These are phyloP conservation scores for Cytidiella melzeri DNA, from an alignment of 768 basidiomycete species.

Conservation along the genomic window DNA sequence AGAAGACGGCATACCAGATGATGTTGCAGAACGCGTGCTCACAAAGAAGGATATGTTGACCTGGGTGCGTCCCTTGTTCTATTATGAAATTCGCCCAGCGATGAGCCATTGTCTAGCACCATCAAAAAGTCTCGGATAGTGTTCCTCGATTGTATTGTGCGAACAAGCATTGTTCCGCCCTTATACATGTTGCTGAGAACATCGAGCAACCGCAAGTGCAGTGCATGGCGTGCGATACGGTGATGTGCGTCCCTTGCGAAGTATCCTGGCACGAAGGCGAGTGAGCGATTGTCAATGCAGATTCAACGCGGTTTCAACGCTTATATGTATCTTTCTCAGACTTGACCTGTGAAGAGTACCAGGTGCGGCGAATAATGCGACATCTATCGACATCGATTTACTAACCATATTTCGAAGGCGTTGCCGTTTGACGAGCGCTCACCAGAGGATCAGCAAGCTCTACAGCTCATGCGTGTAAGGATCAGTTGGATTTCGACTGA, in stretches of 20 bases:
- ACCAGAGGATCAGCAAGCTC: conserved; percentile 31
- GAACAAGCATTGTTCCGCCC: conserved; percentile 31
- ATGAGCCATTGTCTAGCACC: conserved; percentile 21
- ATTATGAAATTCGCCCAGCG: no score
- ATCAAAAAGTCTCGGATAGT: conserved; percentile 31
- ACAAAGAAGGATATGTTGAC: conserved; percentile 28
- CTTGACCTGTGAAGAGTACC: conserved; percentile 27
- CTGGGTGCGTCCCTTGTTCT: conserved; percentile 32
- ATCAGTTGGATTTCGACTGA: not conserved
- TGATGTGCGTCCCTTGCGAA: conserved; percentile 31
- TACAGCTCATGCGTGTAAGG: conserved; percentile 29
- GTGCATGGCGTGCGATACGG: conserved; percentile 28
- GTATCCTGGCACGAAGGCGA: conserved; percentile 31
- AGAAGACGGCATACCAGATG: conserved; percentile 31
- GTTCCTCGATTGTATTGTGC: conserved; percentile 33
- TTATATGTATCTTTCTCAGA: conserved; percentile 8
- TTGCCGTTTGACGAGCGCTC: conserved; percentile 32
- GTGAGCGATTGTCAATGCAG: no score
- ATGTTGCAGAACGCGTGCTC: conserved; percentile 27
- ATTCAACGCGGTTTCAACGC: not conserved
- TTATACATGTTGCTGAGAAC: conserved; percentile 30
- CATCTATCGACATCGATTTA: no score
- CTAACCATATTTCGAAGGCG: conserved; percentile 18
- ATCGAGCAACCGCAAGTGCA: conserved; percentile 27
- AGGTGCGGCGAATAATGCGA: no score